phyloP scores from a whole-genome alignment of 352 stramenopile species.

The Phytophthora hybrid region DNA sequence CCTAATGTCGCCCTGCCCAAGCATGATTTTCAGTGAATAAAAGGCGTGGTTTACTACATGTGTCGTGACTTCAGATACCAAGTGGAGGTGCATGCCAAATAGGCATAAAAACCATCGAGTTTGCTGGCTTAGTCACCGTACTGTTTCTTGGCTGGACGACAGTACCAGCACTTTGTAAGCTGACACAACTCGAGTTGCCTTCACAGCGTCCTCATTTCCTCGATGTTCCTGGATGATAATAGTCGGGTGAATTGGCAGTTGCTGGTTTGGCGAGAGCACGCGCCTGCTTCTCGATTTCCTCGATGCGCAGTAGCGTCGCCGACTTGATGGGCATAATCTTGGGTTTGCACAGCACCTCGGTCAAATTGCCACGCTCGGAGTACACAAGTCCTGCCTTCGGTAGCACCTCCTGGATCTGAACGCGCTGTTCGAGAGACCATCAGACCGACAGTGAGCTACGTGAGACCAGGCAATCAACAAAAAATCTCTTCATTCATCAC shows the following conservation, averaged over 20 bases:
- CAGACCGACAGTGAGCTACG: not conserved
- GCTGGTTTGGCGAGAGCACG: slow-evolving; percentile 44
- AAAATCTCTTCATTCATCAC: not conserved
- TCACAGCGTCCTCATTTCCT: slow-evolving; percentile 24
- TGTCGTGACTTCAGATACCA: not conserved
- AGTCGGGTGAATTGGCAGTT: slow-evolving; percentile 28
- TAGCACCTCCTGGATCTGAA: slow-evolving; percentile 86
- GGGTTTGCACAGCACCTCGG: slow-evolving; percentile 89
- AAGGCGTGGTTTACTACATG: not conserved
- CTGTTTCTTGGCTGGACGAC: too few relatives aligned
- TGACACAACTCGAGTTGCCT: not conserved
- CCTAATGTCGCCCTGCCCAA: too few relatives aligned
- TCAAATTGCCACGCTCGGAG: slow-evolving; percentile 88
- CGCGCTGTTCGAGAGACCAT: slow-evolving; percentile 43
- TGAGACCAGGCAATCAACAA: not conserved
- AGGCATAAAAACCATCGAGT: not conserved
- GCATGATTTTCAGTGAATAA: slow-evolving; percentile 22
- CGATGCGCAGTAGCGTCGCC: slow-evolving; percentile 82
- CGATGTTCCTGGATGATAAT: slow-evolving; percentile 26
- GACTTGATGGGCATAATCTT: slow-evolving; percentile 93
- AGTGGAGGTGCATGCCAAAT: not conserved
- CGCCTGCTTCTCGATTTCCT: slow-evolving; percentile 86
- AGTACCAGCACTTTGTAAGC: too few relatives aligned
- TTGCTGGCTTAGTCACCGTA: not conserved
- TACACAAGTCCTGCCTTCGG: slow-evolving; percentile 91